These are phyloP conservation scores for Tuctoria greenei DNA, from an alignment of 176 grass and related monocot species.

Conservation along the genomic window DNA sequence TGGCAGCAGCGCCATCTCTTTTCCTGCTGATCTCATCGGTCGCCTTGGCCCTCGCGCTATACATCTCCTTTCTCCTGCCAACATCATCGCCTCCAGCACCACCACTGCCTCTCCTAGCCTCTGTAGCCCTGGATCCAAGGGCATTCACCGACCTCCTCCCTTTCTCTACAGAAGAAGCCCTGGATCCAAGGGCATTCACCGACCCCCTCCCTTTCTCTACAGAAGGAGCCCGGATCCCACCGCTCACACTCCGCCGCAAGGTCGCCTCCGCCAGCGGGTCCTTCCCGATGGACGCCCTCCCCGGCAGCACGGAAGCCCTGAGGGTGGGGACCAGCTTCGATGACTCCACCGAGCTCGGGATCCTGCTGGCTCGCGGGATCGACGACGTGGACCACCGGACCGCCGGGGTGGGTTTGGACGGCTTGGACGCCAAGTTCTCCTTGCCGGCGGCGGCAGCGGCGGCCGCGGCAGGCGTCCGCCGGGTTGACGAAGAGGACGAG, in stretches of 20 bases:
- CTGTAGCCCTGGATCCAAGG: conserved; percentile 21
- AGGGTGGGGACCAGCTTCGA: conserved; percentile 47
- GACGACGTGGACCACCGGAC: conserved; percentile 86
- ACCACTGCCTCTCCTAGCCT: conserved; percentile 34
- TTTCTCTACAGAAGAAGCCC: conserved; percentile 50
- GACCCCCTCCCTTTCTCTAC: conserved; percentile 51
- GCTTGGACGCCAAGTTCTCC: conserved; percentile 49
- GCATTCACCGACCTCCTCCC: conserved; percentile 43
- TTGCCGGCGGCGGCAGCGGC: conserved; percentile 28
- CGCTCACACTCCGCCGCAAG: conserved; percentile 50
- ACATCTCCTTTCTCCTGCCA: conserved; percentile 30
- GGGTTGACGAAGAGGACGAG: conserved; percentile 23
- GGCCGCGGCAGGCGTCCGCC: conserved; percentile 33
- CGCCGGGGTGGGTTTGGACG: conserved; percentile 33
- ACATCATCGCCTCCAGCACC: neutral
- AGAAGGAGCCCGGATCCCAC: conserved; percentile 57
- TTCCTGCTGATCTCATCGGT: conserved; percentile 34
- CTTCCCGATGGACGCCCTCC: conserved; percentile 48
- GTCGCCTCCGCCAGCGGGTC: conserved; percentile 38
- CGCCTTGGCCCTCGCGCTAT: conserved; percentile 23
- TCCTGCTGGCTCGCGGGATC: conserved; percentile 67
- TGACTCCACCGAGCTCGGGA: conserved; percentile 53
- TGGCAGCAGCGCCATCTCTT: conserved; percentile 45
- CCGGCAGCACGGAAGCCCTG: conserved; percentile 38
- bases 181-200: conserved; percentile 24